Conservation (phyloP, 257 asterid genomes). For the Sherardia arvensis region DNA sequence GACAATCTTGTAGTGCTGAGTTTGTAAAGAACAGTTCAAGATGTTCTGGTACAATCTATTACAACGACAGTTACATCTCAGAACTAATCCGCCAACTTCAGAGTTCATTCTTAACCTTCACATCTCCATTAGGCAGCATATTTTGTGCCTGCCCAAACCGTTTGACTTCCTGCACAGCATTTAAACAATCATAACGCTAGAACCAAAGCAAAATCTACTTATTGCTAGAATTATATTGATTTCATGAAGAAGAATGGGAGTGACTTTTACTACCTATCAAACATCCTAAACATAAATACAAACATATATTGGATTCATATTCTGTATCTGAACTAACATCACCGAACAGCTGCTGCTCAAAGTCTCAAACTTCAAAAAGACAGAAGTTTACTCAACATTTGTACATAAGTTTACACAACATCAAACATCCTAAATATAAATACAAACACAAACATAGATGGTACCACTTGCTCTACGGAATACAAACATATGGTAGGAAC, state of each 20-base stretch:
- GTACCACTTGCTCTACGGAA: not conserved
- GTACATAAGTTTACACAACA: no score
- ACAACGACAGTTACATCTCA: slow-evolving; percentile 4
- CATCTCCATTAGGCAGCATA: slow-evolving; percentile 49
- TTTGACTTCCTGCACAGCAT: slow-evolving; percentile 43
- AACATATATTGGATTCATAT: not conserved
- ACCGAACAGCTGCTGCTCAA: not conserved
- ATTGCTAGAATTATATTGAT: no score
- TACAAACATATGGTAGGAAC: not conserved
- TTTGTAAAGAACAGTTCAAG: not conserved
- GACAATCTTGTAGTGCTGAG: no score
- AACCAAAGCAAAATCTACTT: not conserved
- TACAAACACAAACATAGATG: no score
- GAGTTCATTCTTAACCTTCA: slow-evolving; percentile 37
- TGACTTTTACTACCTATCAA: no score
- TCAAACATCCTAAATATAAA: no score
- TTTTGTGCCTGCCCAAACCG: slow-evolving; percentile 41
- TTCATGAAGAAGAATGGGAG: no score
- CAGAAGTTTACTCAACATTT: no score
- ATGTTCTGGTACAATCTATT: not conserved
- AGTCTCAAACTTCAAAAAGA: not conserved
- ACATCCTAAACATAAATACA: not conserved
- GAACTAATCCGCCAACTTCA: slow-evolving; percentile 13
- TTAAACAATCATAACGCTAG: not conserved
- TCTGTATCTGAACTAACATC: not conserved